Conservation (phyloP, 768 basidiomycete species). For the Pleurotus platypus region DNA sequence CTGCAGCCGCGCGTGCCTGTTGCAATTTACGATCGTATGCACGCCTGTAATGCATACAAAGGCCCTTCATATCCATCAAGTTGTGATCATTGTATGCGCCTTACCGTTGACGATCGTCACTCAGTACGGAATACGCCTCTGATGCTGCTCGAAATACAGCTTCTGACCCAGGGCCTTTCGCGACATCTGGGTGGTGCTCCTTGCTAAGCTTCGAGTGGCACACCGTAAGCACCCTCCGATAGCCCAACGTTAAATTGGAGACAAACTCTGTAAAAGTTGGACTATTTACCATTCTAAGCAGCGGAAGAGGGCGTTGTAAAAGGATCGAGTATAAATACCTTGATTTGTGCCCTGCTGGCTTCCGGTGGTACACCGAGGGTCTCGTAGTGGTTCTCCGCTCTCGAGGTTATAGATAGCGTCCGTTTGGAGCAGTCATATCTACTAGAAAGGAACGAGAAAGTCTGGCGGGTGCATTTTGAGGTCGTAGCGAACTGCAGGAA, state of each 20-base stretch:
- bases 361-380: slow-evolving; percentile 33
- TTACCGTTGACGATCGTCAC: slow-evolving; percentile 40
- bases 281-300: slow-evolving; percentile 18
- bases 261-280: slow-evolving; percentile 38
- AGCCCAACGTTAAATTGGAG: neutral
- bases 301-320: neutral
- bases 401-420: neutral
- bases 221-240: neutral
- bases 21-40: slow-evolving; percentile 41
- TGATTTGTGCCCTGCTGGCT: slow-evolving; percentile 41
- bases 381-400: slow-evolving; percentile 26
- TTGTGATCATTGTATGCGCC: neutral
- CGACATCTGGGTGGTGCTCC: slow-evolving; percentile 45
- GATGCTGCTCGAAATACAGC: slow-evolving; percentile 35
- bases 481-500: neutral
- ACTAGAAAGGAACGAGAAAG: neutral
- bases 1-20: slow-evolving; percentile 18
- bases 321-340: slow-evolving; percentile 21
- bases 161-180: slow-evolving; percentile 35
- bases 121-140: slow-evolving; percentile 42
- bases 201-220: slow-evolving; percentile 26
- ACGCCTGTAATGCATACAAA: slow-evolving; percentile 24
- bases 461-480: neutral
- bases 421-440: neutral
- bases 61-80: neutral